Evolutionary conservation across 768 basidiomycete species (phyloP), one percentile per base, ranked within the genome.

Genomic region (Phanerochaete sordida): DNA sequence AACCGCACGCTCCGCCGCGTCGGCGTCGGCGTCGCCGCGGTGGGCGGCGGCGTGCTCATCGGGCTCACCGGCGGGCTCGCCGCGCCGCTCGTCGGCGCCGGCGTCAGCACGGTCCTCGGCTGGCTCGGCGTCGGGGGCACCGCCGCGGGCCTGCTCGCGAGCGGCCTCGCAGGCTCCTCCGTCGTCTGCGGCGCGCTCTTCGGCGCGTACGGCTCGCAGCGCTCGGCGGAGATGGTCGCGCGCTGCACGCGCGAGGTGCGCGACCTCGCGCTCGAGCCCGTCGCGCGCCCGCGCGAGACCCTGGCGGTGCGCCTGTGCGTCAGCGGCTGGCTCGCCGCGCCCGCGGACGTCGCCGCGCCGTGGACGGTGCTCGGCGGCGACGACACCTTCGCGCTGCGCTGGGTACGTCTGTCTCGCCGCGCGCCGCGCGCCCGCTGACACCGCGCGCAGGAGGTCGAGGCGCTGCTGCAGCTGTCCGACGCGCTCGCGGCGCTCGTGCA

Each of bases 11-110:
- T 80, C 59, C 74, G 83, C 30, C 73, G 73, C 58, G 73, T 76
- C n/a, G 82, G 83, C 27, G 73, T 83, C 35, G 81, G 81, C 2
- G 64, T 81, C 21, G 81, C 79, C 16, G 82, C 83, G 26, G 70
- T 84, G 15, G 83, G 80, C 3, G 84, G 83, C 15, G 84, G 83
- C 15, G 75, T 83, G 23, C 71, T 84, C 31, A 69, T 84, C 15
- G 84, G 83, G 3, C 75, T 84, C 24, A 83, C 83, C n/a, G 84
- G 83, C 48, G 83, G 84, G 16, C 74, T 84, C 11, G 84, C 82
- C 2, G 84, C 84, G 11, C 84, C 83, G 15, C 64, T 85, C 0
- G 79, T 86, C 6, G 83, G 83, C n/a, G 82, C 82, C 16, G 81
- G 77, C 2, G 75, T 83, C 19, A 72, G 76, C 1, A 77, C 78